phyloP scores from a whole-genome alignment of 768 basidiomycete species.

The Mycena pura region DNA sequence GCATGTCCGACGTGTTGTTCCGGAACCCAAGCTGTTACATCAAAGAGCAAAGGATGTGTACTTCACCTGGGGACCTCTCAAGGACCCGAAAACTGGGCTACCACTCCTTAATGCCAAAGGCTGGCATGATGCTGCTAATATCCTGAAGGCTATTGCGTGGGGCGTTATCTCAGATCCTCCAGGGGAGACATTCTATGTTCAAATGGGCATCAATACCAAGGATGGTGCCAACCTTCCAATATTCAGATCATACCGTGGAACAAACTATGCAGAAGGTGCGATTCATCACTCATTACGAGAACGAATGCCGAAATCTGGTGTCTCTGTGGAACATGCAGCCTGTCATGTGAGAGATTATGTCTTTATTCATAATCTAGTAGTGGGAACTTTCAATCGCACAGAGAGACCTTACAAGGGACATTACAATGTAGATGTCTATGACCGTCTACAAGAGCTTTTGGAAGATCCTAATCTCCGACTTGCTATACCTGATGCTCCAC shows the following conservation, averaged over 20 bases:
- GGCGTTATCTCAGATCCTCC: background rate
- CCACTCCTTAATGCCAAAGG: conserved; percentile 11
- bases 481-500: background rate
- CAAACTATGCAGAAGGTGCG: conserved; percentile 4
- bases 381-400: conserved; percentile 7
- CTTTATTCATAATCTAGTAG: conserved; percentile 4
- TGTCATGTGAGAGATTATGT: conserved; percentile 2
- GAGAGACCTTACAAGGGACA: background rate
- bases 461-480: background rate
- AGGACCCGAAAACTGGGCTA: conserved; percentile 11
- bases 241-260: background rate
- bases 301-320: conserved; percentile 13
- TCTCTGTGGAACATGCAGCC: conserved; percentile 1
- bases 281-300: background rate
- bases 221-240: background rate
- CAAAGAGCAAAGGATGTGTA: background rate
- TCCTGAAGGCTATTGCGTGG: background rate
- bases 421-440: background rate
- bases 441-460: background rate
- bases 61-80: conserved; percentile 1
- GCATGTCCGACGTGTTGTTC: background rate
- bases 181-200: background rate
- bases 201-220: background rate
- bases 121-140: conserved; percentile 10
- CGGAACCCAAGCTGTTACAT: background rate